Evolutionary conservation across 805 yeast genomes (phyloP), one percentile per base, ranked within the genome.

Genomic region (Suhomyces tanzawaensis): DNA sequence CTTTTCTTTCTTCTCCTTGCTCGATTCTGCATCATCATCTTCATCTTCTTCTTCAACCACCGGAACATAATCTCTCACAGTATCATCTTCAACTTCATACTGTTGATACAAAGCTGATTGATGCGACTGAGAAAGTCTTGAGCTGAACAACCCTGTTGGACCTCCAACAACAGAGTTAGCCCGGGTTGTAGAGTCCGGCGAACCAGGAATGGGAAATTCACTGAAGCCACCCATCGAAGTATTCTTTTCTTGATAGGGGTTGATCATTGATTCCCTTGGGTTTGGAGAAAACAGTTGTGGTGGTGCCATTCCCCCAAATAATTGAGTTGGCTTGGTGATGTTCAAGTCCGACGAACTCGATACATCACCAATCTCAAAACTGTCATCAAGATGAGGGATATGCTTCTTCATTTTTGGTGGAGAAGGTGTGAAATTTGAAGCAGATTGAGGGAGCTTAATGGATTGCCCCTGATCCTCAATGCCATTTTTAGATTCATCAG

Each of bases 41-140:
- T 76, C 81, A 29, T 57, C 71, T 12, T 69, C 71, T 36, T 69
- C 73, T 33, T 67, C 72, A 2, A 57, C 66, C 1, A 65, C 55
- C 2, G 73, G 71, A 16, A 67, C 57, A 39, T 68, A 69, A 39
- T 65, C 73, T 28, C 54, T 47, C 8, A 69, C 74, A 1, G 72
- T 67, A 42, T 69, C 74, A 44, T 69, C 74, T 34, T 60, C 58
- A 19, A 69, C 73, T 41, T 68, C 72, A 37, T 69, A 69, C 36
- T 69, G 72, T 43, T 66, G 71, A 46, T 68, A 68, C 52, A 67
- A 46, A 7, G 64, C 69, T 3, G 71, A 62, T 40, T 66, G 72
- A 32, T 69, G 73, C 2, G 72, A 66, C 38, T 68, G 72, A 1
- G 73, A 68, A 34, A 69, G 54, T 33, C 71, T 52, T 18, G 70